A percentile compares a stretch with the other conserved stretches of the same genome.
These are phyloP conservation scores for Metarhizium sp. DNA, from an alignment of 2,329 filamentous ascomycete species.

Conservation along the genomic window DNA sequence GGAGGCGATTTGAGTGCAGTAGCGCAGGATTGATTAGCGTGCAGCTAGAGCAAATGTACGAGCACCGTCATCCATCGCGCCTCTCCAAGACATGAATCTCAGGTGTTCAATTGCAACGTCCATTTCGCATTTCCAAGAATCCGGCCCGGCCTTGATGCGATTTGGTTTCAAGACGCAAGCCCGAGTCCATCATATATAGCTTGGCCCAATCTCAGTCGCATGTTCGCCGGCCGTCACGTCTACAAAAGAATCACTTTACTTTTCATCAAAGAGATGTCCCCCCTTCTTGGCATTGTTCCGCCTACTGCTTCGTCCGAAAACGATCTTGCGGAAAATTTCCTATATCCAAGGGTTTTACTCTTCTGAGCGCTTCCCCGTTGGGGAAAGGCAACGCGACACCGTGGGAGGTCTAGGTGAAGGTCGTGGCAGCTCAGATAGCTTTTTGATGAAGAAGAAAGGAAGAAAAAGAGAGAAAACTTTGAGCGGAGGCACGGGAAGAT, in stretches of 20 bases:
- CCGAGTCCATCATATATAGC: no score
- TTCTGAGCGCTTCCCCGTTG: slow-evolving; percentile 43
- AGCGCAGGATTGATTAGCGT: slow-evolving; percentile 9
- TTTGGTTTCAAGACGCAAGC: no score
- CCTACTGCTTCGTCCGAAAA: slow-evolving; percentile 30
- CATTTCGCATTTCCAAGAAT: no score
- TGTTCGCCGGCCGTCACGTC: not conserved
- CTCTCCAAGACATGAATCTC: not conserved
- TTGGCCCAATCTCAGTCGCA: not conserved
- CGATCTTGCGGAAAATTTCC: slow-evolving; percentile 46
- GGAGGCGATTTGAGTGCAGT: slow-evolving; percentile 13
- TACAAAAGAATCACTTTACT: not conserved
- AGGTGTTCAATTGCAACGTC: no score
- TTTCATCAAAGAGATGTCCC: slow-evolving; percentile 31
- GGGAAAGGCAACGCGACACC: slow-evolving; percentile 55
- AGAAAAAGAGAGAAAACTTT: slow-evolving; percentile 27
- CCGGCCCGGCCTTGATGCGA: no score
- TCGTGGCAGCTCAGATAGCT: slow-evolving; percentile 55
- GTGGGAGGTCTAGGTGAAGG: slow-evolving; percentile 46
- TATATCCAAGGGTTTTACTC: slow-evolving; percentile 51
- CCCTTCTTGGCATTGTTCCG: slow-evolving; percentile 51
- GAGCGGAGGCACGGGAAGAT: slow-evolving; percentile 12
- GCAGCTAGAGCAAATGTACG: not conserved
- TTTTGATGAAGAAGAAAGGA: slow-evolving; percentile 49
- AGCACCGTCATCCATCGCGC: not conserved